Base-by-base conservation (phyloP, 2,329 filamentous ascomycete genomes). In the Bipolaris victoriae region DNA sequence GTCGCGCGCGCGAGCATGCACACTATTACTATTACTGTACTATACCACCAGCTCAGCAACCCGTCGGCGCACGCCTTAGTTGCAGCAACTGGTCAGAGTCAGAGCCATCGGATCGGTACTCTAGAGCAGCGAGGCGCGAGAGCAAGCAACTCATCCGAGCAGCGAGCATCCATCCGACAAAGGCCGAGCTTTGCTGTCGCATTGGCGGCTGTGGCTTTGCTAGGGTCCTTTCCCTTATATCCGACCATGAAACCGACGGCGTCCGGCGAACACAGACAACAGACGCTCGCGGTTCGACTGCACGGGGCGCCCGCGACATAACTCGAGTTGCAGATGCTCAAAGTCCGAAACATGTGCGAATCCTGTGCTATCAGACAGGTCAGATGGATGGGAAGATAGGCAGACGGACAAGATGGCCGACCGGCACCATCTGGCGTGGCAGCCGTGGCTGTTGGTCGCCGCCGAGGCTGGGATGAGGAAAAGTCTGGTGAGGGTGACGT, bases 111-210 rank as follows among this genome's bases (percentile, higher is more conserved):
- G 43, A 45, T 47, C 46, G 37, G 46, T 54, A 48, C 53, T 52
- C 54, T 57, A 52, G 31, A 36, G 51, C 57, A 57, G 57, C 62
- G 44, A 57, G 44, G 36, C 44, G 45, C 26, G 45, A 35, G 36
- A 52, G 50, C 53, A 55, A 64, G 64, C 60, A 66, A 64, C 57
- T 66, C 62, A 55, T 57, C 64, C 64, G 64, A 66, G 62, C 62
- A 52, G 58, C 49, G 62, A 66, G 62, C 62, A 52, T 60, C 49
- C 49, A 50, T 52, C 58, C 60, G 64, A 61, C 56, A 44, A 52
- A 57, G 57, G 62, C 64, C 64, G 62, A 65, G 57, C 57, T 52
- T 58, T 51, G 49, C 26, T 44, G 44, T 50, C 53, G 59, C 49
- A 55, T 40, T 61, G 58, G 60, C 64, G 62, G 62, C 55, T 66